Base-by-base conservation (phyloP, 2,329 filamentous ascomycete genomes). In the Ceratocystiopsis minuta region DNA sequence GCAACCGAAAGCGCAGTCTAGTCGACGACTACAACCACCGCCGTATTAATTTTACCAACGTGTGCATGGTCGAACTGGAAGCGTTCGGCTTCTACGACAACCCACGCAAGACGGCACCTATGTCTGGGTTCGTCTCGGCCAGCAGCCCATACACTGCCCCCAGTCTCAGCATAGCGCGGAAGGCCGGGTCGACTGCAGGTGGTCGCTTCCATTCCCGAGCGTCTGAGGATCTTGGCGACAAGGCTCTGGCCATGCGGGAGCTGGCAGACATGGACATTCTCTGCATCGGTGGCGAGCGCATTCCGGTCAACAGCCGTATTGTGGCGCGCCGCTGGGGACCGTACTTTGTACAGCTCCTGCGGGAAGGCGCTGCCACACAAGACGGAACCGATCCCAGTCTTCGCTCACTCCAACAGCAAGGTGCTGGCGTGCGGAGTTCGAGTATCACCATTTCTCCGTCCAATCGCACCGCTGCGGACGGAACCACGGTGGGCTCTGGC, bases 1-100 rank as follows among this genome's bases (percentile, higher is more conserved):
- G 90, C 38, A 92, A 95, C 57, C 75, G 90, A 34, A 94, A 93
- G 59, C 70, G 90, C 47, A 95, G 83, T 51, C 68, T 98, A 31
- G 88, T 96, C 1, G 88, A 98, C 51, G 90, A 98, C 58, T 98
- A 98, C 60, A 96, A 96, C 56, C 90, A 96, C 54, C 80, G 90
- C 12, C 80, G 90, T 20, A 92, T 98, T 60, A 98, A 98, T 59
- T 98, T 96, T 57, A 83, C 82, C 11, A 92, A 98, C 54, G 77
- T 96, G 24, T 96, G 90, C 58, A 81, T 96, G 69, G 88, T 98
- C 10, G 90, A 98, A 59, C 67, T 98, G 12, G 90, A 98, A 56
- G 87, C 90, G 0, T 98, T 96, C 63, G 90, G 90, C 1, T 77
- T 98, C 36, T 96, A 95, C 57, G 88, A 96, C 55, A 98, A 96